Base-by-base conservation (phyloP, 306 rosid species). In the Crataegus laevigata region DNA sequence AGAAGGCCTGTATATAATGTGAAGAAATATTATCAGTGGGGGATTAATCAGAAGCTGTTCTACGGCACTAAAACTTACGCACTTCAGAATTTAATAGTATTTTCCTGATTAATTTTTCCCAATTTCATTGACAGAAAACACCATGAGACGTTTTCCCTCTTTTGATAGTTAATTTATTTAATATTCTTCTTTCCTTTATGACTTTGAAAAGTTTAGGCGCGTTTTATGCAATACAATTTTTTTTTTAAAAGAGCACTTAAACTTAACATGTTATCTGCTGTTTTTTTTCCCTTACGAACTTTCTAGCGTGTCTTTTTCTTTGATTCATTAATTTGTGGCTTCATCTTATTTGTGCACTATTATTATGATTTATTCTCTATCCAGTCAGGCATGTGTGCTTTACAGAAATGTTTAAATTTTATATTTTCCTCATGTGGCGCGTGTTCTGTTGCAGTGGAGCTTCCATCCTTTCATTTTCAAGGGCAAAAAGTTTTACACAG, bases 401-500 rank as follows among this genome's bases (percentile, higher is more conserved):
- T 24, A 24, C 40, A 45, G 3, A 30, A 47, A n/a, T 32, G 38
- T 64, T 42, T 11, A 14, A 66, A 24, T 76, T 60, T 71, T 64
- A 28, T 40, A 54, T 70, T 71, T 30, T 17, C 61, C 51, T 50
- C 42, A 72, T 77, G 61, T 66, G 52, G 68, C 45, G 68, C 67
- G 17, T 86, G 75, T 83, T 85, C 50, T 81, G 71, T 78, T 90
- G 88, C 96, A 96, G 99, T 96, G 99, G 99, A 89, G 93, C 32
- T 96, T 96, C 67, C 97, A 96, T 82, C 99, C 99, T 66, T 96
- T 96, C 84, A 72, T 96, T 73, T 82, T 88, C 74, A 96, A 96
- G 98, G 83, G 86, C 83, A 96, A 90, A 86, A 96, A 86, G 96
- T 85, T 96, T 80, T 96, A 88, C 81, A 96, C 99, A 52, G 99